A percentile compares a stretch with the other conserved stretches of the same genome.
These are phyloP conservation scores for Isabelozyma rhagii DNA, from an alignment of 805 yeast genomes.

Conservation along the genomic window DNA sequence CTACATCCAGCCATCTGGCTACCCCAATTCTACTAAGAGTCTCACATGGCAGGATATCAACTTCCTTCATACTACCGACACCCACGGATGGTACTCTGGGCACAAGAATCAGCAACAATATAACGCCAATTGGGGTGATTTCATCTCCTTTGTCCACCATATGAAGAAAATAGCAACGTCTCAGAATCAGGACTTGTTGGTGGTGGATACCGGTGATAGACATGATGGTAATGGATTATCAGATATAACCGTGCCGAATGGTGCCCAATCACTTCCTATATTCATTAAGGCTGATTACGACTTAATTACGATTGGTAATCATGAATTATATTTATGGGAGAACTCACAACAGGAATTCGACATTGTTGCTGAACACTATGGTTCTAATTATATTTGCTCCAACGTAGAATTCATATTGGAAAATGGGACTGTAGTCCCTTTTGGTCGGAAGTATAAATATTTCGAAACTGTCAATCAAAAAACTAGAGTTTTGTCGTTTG, in stretches of 20 bases:
- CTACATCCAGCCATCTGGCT: neutral
- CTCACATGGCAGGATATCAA: slow-evolving; percentile 70
- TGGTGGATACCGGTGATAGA: slow-evolving; percentile 88
- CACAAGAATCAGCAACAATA: slow-evolving; percentile 76
- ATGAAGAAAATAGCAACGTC: slow-evolving; percentile 43
- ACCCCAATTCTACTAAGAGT: slow-evolving; percentile 33
- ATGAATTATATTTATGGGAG: slow-evolving; percentile 73
- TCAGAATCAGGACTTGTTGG: slow-evolving; percentile 57
- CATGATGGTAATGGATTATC: slow-evolving; percentile 93
- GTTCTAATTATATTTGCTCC: slow-evolving; percentile 64
- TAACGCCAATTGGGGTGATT: slow-evolving; percentile 92
- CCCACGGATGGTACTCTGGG: slow-evolving; percentile 96
- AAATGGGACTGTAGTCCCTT: slow-evolving; percentile 48
- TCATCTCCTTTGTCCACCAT: slow-evolving; percentile 60
- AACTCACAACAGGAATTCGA: slow-evolving; percentile 66
- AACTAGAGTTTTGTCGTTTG: slow-evolving; percentile 60
- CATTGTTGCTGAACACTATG: slow-evolving; percentile 53
- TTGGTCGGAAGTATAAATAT: slow-evolving; percentile 66
- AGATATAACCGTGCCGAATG: slow-evolving; percentile 76
- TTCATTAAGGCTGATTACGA: slow-evolving; percentile 71
- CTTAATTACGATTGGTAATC: slow-evolving; percentile 83
- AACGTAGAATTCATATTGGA: slow-evolving; percentile 60
- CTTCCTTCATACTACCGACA: slow-evolving; percentile 92
- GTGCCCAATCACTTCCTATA: slow-evolving; percentile 56
- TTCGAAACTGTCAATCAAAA: slow-evolving; percentile 58